Evolutionary conservation across 2,329 filamentous ascomycete species (phyloP).

Genomic region (Neonectria ditissima): DNA sequence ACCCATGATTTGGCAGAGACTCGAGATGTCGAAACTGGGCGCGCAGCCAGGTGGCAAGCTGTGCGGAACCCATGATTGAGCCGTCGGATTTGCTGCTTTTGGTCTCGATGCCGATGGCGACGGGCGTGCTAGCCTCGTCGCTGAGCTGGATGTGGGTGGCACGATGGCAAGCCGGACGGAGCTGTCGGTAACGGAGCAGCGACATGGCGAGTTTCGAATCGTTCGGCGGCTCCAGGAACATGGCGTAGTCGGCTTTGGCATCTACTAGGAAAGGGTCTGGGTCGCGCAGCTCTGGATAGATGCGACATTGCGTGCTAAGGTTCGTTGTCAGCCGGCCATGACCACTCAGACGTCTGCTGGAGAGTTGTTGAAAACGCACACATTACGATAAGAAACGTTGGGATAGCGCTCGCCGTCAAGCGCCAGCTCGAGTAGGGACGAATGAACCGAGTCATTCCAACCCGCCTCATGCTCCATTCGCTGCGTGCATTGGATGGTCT

Average conservation of each 20-base stretch:
- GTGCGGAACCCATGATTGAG: slow-evolving; percentile 1
- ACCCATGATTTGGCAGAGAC: slow-evolving; percentile 8
- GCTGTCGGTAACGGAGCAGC: neutral
- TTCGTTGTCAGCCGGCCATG: neutral
- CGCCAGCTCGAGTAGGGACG: slow-evolving; percentile 12
- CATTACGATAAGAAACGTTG: slow-evolving; percentile 13
- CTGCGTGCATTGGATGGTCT: slow-evolving; percentile 9
- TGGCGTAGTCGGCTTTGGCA: slow-evolving; percentile 13
- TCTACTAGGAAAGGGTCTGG: slow-evolving; percentile 10
- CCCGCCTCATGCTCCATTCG: slow-evolving; percentile 16
- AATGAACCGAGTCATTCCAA: slow-evolving; percentile 22
- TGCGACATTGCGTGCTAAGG: slow-evolving; percentile 9
- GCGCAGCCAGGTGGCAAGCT: slow-evolving; percentile 16
- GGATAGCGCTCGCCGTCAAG: neutral
- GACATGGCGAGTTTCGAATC: neutral
- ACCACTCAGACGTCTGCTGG: neutral
- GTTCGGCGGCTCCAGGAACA: slow-evolving; percentile 7
- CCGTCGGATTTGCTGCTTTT: slow-evolving; percentile 5
- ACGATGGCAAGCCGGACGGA: neutral
- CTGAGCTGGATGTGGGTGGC: slow-evolving; percentile 9
- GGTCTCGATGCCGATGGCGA: slow-evolving; percentile 12
- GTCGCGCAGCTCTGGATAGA: slow-evolving; percentile 11
- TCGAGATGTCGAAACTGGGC: slow-evolving; percentile 26
- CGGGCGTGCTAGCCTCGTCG: slow-evolving; percentile 6
- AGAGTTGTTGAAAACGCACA: neutral